Percentiles rank a stretch among this genome's conserved stretches.
These are phyloP conservation scores for Plantago elongata DNA, from an alignment of 257 asterid species.

Conservation along the genomic window DNA sequence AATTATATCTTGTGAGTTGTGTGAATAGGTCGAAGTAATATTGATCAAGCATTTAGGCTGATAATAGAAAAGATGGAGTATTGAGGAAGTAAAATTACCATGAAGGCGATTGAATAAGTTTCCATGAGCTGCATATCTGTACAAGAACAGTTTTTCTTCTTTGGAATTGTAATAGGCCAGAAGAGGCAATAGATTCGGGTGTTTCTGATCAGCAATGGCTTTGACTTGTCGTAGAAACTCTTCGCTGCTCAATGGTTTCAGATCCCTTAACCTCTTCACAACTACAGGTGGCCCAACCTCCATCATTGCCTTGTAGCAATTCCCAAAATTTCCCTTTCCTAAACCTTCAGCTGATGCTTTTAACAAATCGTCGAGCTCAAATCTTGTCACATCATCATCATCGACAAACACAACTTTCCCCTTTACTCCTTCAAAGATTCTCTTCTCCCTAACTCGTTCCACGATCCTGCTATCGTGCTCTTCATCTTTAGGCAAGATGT, in stretches of 20 bases:
- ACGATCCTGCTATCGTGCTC: conserved; percentile 31
- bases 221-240: conserved; percentile 52
- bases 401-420: conserved; percentile 45
- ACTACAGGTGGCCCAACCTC: conserved; percentile 33
- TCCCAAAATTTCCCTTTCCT: conserved; percentile 70
- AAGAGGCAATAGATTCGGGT: conserved; percentile 58
- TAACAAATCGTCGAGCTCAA: conserved; percentile 56
- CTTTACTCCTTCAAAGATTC: conserved; percentile 21
- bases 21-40: not conserved
- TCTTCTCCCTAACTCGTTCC: conserved; percentile 22
- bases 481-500: conserved; percentile 20
- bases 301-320: conserved; percentile 60
- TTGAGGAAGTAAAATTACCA: conserved; percentile 29
- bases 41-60: not conserved
- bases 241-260: conserved; percentile 45
- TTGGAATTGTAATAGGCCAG: conserved; percentile 55
- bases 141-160: conserved; percentile 61
- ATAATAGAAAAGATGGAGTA: not conserved
- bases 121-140: conserved; percentile 45
- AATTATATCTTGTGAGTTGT: too few relatives aligned
- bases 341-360: conserved; percentile 62
- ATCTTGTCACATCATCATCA: conserved; percentile 29
- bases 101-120: conserved; percentile 69
- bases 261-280: conserved; percentile 52
- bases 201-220: conserved; percentile 44